A percentile compares a stretch with the other conserved stretches of the same genome.
Conservation (phyloP, 2,329 filamentous ascomycete genomes). For the Calonectria fujianensis region DNA sequence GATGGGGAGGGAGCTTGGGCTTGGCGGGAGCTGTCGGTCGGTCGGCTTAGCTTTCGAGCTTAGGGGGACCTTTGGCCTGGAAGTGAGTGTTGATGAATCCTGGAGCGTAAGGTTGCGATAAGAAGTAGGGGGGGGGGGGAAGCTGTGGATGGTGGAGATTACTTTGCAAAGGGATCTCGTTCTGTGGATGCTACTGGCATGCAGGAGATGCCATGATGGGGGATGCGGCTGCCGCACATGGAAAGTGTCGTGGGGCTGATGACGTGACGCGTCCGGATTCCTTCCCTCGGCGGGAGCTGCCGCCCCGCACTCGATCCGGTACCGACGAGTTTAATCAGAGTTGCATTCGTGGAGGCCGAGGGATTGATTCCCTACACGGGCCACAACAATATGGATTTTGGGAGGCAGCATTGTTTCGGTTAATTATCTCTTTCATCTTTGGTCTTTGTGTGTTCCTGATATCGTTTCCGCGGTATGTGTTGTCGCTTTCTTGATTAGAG, state of each 20-base stretch:
- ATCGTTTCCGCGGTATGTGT: not conserved
- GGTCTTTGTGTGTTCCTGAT: not conserved
- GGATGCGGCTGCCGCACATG: constrained; percentile 17
- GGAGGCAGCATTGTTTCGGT: not conserved
- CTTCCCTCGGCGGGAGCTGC: constrained; percentile 1
- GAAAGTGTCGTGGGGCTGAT: constrained; percentile 34
- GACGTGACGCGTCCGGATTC: constrained; percentile 37
- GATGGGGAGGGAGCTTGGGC: not conserved
- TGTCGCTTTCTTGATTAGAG: not conserved
- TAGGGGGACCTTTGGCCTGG: not conserved
- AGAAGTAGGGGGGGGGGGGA: no score
- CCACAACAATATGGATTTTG: not conserved
- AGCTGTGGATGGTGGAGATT: constrained; percentile 4
- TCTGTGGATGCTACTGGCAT: constrained; percentile 8
- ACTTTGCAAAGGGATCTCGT: constrained; percentile 4
- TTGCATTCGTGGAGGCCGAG: not conserved
- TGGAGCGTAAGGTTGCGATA: no score
- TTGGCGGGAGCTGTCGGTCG: constrained; percentile 5
- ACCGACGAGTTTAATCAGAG: not conserved
- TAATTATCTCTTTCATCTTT: not conserved
- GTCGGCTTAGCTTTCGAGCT: not conserved
- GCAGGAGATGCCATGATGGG: constrained; percentile 18
- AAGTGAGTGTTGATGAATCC: not conserved
- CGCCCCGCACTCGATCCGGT: not conserved
- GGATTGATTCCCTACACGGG: not conserved